Base-by-base conservation (phyloP, 345 rosid genomes). In the Aegle marmelos region DNA sequence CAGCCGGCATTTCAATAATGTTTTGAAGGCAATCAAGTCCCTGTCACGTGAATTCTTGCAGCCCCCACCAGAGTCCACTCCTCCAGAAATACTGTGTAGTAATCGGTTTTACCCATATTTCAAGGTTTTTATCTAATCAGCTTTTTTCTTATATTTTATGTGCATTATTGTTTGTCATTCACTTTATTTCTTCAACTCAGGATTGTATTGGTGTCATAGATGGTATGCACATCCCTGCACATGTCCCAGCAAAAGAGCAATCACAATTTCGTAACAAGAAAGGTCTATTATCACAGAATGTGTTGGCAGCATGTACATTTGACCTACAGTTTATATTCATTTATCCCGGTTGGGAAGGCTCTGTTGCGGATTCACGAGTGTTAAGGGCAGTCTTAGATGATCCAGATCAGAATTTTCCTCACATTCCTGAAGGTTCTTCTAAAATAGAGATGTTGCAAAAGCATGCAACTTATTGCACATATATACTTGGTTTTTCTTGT, bases 321-420 rank as follows among this genome's bases (percentile, higher is more conserved):
- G 93, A 93, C 83, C 79, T 87, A 72, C 91, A 86, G 86, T 92
- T 93, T 75, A 88, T 93, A 75, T 92, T 88, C 80, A 80, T 93
- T 72, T 92, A 87, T 80, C 90, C 97, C 0, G 95, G 97, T 75
- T 90, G 95, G 98, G 98, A 92, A 89, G 97, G 98, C 48, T 89
- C 97, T 74, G 90, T 78, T 63, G 83, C 88, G 13, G 92, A 92
- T 85, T 89, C 94, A 41, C 93, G 92, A 60, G 86, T 90, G n/a
- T 74, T 91, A 74, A 85, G 92, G 86, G 93, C 95, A 24, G 98
- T 91, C 63, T 84, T 92, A 54, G 88, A 91, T 64, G 87, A 94
- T 81, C 93, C 95, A 53, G 86, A 86, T 82, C 98, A 94, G 89
- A 91, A 94, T 75, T 94, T 94, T 78, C 98, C 94, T 28, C 88